Percentiles rank a stretch among this genome's conserved stretches.
These are phyloP conservation scores for Aspergillus affinis DNA, from an alignment of 495 filamentous ascomycete species.

Conservation along the genomic window DNA sequence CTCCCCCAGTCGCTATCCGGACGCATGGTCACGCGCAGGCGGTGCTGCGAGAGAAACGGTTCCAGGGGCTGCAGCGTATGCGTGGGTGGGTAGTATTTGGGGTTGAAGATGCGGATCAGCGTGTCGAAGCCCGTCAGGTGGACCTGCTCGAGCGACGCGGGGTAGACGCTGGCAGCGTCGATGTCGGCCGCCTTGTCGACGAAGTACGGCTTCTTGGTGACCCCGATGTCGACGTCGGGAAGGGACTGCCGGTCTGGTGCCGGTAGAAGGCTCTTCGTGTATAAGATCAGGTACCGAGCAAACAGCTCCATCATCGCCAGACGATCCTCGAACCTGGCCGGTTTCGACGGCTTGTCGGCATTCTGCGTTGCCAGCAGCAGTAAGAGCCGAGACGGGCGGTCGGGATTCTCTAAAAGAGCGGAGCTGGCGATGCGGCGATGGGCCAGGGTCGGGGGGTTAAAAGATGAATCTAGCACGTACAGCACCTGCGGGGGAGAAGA, in stretches of 20 bases:
- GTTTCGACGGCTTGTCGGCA: conserved; percentile 87
- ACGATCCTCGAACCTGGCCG: conserved; percentile 77
- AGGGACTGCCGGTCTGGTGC: conserved; percentile 15
- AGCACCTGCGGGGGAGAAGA: conserved; percentile 45
- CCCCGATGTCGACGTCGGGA: conserved; percentile 68
- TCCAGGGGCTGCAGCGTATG: conserved; percentile 56
- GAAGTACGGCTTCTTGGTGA: conserved; percentile 83
- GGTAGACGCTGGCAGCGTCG: conserved; percentile 51
- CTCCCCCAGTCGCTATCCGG: conserved; percentile 66
- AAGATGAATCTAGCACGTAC: conserved; percentile 89
- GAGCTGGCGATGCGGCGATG: conserved; percentile 74
- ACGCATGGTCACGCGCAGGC: conserved; percentile 71
- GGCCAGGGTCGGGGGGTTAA: conserved; percentile 88
- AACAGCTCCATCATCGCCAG: conserved; percentile 86
- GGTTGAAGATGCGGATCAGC: conserved; percentile 74
- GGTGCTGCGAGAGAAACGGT: conserved; percentile 68
- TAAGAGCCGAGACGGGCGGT: conserved; percentile 56
- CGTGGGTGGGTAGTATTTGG: conserved; percentile 75
- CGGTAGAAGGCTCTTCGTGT: conserved; percentile 23
- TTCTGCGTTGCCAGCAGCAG: conserved; percentile 87
- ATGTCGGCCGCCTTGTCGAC: conserved; percentile 79
- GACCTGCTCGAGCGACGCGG: conserved; percentile 55
- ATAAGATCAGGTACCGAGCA: conserved; percentile 57
- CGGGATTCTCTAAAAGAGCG: conserved; percentile 51
- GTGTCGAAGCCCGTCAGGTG: conserved; percentile 90